Evolutionary conservation across 202 grass and related monocot species (phyloP).

Genomic region (Miscanthus sacchariflorus): DNA sequence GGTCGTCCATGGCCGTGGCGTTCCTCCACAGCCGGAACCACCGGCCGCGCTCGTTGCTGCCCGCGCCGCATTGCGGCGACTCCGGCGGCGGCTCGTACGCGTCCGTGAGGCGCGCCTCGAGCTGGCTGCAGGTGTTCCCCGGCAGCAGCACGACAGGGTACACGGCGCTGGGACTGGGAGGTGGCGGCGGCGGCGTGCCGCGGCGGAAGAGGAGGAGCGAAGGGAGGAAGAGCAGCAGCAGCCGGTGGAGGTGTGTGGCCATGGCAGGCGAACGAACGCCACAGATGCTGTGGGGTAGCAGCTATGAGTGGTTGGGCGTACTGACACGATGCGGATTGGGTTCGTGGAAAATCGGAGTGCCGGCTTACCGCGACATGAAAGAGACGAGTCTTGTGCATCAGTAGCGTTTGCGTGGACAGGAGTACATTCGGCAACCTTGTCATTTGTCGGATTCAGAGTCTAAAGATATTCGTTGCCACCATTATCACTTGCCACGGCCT

Average conservation of each 20-base stretch:
- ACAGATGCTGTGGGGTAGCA: no score
- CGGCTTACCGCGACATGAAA: no score
- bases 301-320: no score
- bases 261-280: neutral
- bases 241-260: neutral
- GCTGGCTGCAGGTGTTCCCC: constrained; percentile 51
- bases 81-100: constrained; percentile 39
- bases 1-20: constrained; percentile 37
- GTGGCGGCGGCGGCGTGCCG: neutral
- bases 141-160: constrained; percentile 30
- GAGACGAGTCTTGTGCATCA: no score
- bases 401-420: no score
- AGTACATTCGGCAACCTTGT: no score
- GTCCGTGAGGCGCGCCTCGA: constrained; percentile 51
- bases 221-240: constrained; percentile 7
- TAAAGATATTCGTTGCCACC: no score
- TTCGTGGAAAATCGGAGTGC: neutral
- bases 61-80: constrained; percentile 36
- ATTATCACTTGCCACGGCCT: no score
- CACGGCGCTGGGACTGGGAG: neutral
- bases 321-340: neutral
- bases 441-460: no score
- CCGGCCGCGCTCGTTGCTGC: neutral
- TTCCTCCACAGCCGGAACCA: constrained; percentile 63
- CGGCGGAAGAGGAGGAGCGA: neutral